Base-by-base conservation (phyloP, 2,329 filamentous ascomycete genomes). In the Sclerotinia nivalis region DNA sequence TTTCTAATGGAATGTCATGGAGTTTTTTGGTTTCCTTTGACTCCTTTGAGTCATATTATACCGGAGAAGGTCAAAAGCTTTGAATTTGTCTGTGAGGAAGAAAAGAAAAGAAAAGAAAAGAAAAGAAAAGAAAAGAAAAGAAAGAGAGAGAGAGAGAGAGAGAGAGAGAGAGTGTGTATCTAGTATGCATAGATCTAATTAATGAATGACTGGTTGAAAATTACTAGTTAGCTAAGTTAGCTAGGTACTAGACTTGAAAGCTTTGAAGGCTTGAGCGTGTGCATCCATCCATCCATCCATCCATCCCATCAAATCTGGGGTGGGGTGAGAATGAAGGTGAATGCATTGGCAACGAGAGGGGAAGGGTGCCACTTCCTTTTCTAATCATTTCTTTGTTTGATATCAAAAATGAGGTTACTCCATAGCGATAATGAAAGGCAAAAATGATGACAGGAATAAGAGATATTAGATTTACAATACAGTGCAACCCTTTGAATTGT, bases 11-110 rank as follows among this genome's bases (percentile, higher is more conserved):
- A 67, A 25, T 47, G 49, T 37, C 18, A 37, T 15, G 40, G 37
- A 15, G 37, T 10, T 4, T 12, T 58, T 45, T 58, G 25, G 10
- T 37, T 25, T 59, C 54, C 43, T 50, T 50, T 60, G 54, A 59
- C 25, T 59, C 54, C 65, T 37, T 68, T n/a, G 61, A 65, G 55
- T 18, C 9, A 56, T 37, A 22, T 56, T 37, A 56, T 37, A 37
- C 54, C 54, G 54, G 54, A 56, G 54, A 56, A 2, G 20, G 54
- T 4, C 54, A 56, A 56, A 22, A 28, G 52, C 52, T 55, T 52
- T 22, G 49, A n/a, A n/a, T 50, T 25, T 28, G 37, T 40, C 37
- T 40, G 37, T 40, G 37, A 40, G 37, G 37, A 40, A 40, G 37
- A 8, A n/a, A n/a, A n/a, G 54, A 37, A 56, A 37, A 34, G 34